These are phyloP conservation scores for Calonectria hawksworthii DNA, from an alignment of 2,329 filamentous ascomycete genomes.

Conservation along the genomic window DNA sequence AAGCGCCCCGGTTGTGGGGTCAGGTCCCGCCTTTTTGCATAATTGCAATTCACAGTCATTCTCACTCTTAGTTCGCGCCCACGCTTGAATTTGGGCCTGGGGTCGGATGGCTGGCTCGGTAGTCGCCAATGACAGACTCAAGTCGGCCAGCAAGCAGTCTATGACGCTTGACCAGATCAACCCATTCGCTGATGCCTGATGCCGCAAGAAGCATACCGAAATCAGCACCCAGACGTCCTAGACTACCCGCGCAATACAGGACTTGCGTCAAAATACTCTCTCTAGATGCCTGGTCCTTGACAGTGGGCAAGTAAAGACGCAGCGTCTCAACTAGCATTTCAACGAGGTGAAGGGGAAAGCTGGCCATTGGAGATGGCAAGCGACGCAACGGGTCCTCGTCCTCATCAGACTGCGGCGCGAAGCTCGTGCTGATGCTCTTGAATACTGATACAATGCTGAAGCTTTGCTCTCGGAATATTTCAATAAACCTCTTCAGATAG, in stretches of 20 bases:
- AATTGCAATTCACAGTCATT: slow-evolving; percentile 30
- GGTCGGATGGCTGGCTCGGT: slow-evolving; percentile 45
- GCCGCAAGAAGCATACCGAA: slow-evolving; percentile 88
- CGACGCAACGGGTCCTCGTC: slow-evolving; percentile 61
- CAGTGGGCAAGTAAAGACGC: slow-evolving; percentile 81
- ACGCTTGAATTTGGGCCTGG: slow-evolving; percentile 24
- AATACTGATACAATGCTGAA: slow-evolving; percentile 97
- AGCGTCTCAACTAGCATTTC: slow-evolving; percentile 85
- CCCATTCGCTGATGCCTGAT: slow-evolving; percentile 78
- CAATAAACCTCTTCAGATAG: slow-evolving; percentile 94
- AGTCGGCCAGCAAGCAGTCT: slow-evolving; percentile 84
- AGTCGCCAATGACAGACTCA: slow-evolving; percentile 75
- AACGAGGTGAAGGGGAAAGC: slow-evolving; percentile 87
- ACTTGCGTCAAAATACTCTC: slow-evolving; percentile 95
- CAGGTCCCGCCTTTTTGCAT: slow-evolving; percentile 43
- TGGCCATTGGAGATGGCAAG: slow-evolving; percentile 82
- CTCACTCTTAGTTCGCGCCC: slow-evolving; percentile 9
- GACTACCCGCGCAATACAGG: slow-evolving; percentile 90
- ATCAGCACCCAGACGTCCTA: slow-evolving; percentile 91
- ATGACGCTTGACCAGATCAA: slow-evolving; percentile 90
- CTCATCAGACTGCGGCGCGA: slow-evolving; percentile 35
- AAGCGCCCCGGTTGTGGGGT: slow-evolving; percentile 36
- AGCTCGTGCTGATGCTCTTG: slow-evolving; percentile 77
- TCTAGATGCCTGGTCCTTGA: slow-evolving; percentile 82
- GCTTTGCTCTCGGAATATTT: slow-evolving; percentile 97